Evolutionary conservation across 179 eudicot genomes (phyloP), one percentile per base, ranked within the genome.

Genomic region (Nepenthes alata): DNA sequence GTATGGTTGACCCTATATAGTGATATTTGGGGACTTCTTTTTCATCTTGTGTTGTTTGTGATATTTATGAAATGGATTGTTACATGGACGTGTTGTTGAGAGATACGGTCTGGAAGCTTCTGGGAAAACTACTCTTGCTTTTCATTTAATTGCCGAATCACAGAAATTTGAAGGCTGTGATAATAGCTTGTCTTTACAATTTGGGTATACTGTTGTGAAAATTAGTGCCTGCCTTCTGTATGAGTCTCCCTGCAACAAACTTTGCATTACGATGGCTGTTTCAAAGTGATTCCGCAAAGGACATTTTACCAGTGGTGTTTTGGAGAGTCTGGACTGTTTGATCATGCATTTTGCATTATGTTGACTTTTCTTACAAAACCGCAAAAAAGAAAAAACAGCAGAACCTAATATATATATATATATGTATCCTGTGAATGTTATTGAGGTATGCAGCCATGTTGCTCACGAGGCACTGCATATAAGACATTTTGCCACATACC

Each of bases 91-190:
- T 41, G 91, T 85, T 58, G 75, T 85, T 49, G 91, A 85, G 78
- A 85, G 83, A 63, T 85, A 77, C 75, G 91, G 91, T 66, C 86
- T 88, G 8, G 91, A 85, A 73, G 91, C 91, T 69, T 85, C 88
- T 72, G 91, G 91, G 51, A 85, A 85, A 72, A 85, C 91, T 59
- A 85, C 88, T 47, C 86, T 85, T 75, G 82, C 88, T 36, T 73
- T 85, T 16, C 91, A 85, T 64, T 82, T 81, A 61, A 83, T 85
- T 70, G 86, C 91, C 12, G 88, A 83, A 72, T 76, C 88, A 61
- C 91, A 85, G 66, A 83, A 81, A 67, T 85, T 72, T 64, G 86
- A 81, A 80, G 85, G 87, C 77, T 55, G 47, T 45, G 35, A 35
- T 54, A n/a, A 10, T 15, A 60, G 51, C 36, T 38, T 59, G 14